Percentiles rank a stretch among this genome's conserved stretches.
Conservation (phyloP, 306 rosid species). For the Geum urbanum region DNA sequence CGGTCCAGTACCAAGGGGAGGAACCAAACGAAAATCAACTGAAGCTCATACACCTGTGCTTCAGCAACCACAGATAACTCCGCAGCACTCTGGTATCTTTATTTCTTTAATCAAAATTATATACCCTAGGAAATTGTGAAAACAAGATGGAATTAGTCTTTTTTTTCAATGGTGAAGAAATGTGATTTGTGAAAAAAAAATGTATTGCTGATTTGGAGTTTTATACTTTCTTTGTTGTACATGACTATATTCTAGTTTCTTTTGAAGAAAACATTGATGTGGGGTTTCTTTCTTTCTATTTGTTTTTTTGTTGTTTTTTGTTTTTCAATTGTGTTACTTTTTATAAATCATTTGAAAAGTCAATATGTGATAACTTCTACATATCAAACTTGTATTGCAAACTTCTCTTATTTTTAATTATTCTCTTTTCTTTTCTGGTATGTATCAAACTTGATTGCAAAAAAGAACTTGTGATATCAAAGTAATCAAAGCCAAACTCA, state of each 20-base stretch:
- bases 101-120: neutral
- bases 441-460: neutral
- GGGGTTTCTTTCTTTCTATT: neutral
- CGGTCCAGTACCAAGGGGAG: conserved; percentile 30
- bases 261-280: neutral
- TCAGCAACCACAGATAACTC: conserved; percentile 35
- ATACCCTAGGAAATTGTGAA: too few species aligned
- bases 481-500: neutral
- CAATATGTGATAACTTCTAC: too few species aligned
- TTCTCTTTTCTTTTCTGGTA: neutral
- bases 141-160: too few species aligned
- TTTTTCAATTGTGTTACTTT: neutral
- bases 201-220: neutral
- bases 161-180: too few species aligned
- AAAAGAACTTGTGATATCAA: neutral
- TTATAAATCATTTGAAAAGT: neutral
- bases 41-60: conserved; percentile 30
- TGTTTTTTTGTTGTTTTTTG: neutral
- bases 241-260: too few species aligned
- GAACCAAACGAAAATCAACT: conserved; percentile 30
- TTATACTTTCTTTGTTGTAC: neutral
- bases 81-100: conserved; percentile 45
- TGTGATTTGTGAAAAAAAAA: too few species aligned
- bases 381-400: neutral
- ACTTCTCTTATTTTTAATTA: neutral